A percentile compares a stretch with the other conserved stretches of the same genome.
Conservation (phyloP, 176 grass and related monocot genomes). For the Raddia distichophylla region DNA sequence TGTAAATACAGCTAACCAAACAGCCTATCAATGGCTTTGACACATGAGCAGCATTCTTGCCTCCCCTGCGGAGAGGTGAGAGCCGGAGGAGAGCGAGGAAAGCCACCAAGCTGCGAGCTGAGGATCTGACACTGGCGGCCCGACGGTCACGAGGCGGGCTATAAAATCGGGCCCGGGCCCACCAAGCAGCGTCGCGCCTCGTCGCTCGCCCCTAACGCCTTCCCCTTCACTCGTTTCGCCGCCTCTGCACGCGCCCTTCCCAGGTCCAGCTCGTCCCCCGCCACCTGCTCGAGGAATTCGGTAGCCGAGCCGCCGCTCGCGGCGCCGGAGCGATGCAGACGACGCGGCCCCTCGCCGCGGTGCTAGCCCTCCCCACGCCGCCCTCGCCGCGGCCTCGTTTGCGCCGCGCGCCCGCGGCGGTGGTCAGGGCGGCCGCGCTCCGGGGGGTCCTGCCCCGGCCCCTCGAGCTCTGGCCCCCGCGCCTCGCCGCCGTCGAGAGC, state of each 20-base stretch:
- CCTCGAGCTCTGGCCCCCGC: constrained; percentile 32
- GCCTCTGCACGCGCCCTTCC: background rate
- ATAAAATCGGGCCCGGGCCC: background rate
- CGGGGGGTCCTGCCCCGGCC: constrained; percentile 32
- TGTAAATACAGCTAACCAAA: no score
- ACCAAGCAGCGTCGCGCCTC: no score
- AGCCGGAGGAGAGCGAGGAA: no score
- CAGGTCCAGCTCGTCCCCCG: background rate
- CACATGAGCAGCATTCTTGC: no score
- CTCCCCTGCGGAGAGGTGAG: no score
- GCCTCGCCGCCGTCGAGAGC: constrained; percentile 37
- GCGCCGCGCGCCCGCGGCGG: background rate
- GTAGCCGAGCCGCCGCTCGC: background rate
- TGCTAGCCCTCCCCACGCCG: background rate
- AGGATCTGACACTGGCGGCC: background rate
- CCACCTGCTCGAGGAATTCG: constrained; percentile 49
- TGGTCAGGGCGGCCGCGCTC: constrained; percentile 3
- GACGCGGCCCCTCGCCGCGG: background rate
- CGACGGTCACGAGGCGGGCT: background rate
- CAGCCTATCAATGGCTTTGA: no score
- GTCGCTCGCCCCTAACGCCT: no score
- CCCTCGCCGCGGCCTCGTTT: background rate
- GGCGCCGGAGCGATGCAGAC: constrained; percentile 14
- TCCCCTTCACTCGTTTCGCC: background rate
- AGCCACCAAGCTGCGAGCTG: background rate